Evolutionary conservation across 75 land plant genomes (phyloP), one percentile per base, ranked within the genome.

Genomic region (Pinus taeda): DNA sequence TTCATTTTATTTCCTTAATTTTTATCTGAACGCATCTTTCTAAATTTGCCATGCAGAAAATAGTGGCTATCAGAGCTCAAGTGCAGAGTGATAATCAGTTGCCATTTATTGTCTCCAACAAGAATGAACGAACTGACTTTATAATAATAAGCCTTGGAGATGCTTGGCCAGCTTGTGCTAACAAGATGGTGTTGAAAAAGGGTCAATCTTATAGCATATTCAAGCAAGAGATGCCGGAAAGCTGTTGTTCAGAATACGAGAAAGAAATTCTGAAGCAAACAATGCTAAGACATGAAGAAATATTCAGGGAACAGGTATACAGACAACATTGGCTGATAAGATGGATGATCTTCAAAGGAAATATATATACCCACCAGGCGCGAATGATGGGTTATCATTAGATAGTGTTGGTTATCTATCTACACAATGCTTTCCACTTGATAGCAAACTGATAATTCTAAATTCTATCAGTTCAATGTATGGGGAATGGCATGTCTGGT

Each of bases 301-400:
- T 78, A 70, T 90, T 93, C 76, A 88, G 81, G 78, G 84, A 81
- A 18, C 95, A 93, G 95, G 92, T 90, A 81, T 56, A 45, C n/a
- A 39, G 15, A 42, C 21, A 39, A 8, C 45, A 37, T 66, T 37
- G 20, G 20, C 9, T 14, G 6, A 33, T 0, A 37, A 37, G 3
- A 37, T 42, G 22, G 49, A 42, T 69, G 71, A 20, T 39, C 8
- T 66, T 29, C 24, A 66, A n/a, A 69, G 3, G 49, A 69, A 39
- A 18, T 5, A 69, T 37, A 36, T 15, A 37, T 37, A 36, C 71
- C 18, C 4, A 37, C 37, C 36, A 67, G 37, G 18, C 2, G 20
- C 0, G 3, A 17, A 67, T 67, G 71, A 67, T 67, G 71, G 49
- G 42, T 39, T 39, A 37, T 37, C 45, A 37, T 36, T 67, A 36